A percentile compares a stretch with the other conserved stretches of the same genome.
phyloP scores from a whole-genome alignment of 2,329 filamentous ascomycete genomes.

The Neonectria magnoliae region DNA sequence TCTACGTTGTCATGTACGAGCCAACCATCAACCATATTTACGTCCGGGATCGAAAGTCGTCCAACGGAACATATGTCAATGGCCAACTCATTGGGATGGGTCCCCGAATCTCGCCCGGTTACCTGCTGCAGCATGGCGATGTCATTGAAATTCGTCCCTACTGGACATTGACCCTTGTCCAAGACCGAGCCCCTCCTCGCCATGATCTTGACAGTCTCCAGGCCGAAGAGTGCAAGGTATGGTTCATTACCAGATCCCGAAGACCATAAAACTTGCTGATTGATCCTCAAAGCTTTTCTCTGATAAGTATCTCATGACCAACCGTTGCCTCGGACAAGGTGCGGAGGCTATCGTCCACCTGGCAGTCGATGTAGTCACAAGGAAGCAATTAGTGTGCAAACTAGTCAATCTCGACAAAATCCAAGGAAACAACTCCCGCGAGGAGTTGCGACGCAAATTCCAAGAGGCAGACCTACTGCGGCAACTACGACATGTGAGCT shows the following conservation, averaged over 20 bases:
- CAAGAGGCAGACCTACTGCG: constrained; percentile 64
- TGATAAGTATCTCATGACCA: constrained; percentile 47
- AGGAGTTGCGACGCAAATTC: constrained; percentile 50
- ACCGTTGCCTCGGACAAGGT: constrained; percentile 51
- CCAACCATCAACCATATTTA: constrained; percentile 57
- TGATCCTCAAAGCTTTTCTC: constrained; percentile 44
- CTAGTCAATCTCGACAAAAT: constrained; percentile 61
- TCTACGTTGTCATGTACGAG: constrained; percentile 65
- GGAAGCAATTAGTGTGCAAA: constrained; percentile 75
- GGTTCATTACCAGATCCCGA: not conserved
- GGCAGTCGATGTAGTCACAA: constrained; percentile 58
- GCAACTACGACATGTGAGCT: constrained; percentile 63
- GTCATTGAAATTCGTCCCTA: constrained; percentile 53
- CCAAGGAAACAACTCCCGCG: constrained; percentile 37
- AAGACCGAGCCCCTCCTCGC: constrained; percentile 38
- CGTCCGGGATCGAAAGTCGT: constrained; percentile 65
- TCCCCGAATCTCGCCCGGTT: constrained; percentile 51
- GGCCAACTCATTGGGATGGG: constrained; percentile 54
- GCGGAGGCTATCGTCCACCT: constrained; percentile 51
- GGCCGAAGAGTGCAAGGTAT: constrained; percentile 46
- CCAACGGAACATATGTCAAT: constrained; percentile 65
- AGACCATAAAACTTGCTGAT: not conserved
- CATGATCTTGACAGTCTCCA: constrained; percentile 46
- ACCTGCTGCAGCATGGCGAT: constrained; percentile 63
- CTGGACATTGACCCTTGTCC: constrained; percentile 50